Percentiles rank a stretch among this genome's conserved stretches.
These are phyloP conservation scores for Metarhizium anisopliae DNA, from an alignment of 2,329 filamentous ascomycete species.

Conservation along the genomic window DNA sequence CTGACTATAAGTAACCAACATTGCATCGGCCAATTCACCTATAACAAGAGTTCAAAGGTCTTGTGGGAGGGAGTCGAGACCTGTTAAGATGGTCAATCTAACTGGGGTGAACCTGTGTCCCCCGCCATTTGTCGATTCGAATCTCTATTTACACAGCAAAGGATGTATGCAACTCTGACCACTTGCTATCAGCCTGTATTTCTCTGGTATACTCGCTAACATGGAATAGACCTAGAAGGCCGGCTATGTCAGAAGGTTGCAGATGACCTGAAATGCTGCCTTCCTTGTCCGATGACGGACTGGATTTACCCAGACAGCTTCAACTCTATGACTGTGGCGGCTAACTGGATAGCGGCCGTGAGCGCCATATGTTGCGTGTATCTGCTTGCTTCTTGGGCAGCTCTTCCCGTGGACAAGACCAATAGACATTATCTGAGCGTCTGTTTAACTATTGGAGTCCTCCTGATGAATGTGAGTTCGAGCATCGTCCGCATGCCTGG, in stretches of 20 bases:
- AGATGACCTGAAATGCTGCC: slow-evolving; percentile 58
- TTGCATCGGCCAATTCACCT: neutral
- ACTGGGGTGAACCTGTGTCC: slow-evolving; percentile 47
- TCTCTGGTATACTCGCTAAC: slow-evolving; percentile 4
- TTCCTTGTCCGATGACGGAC: slow-evolving; percentile 81
- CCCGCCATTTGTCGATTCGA: slow-evolving; percentile 58
- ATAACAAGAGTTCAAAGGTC: neutral
- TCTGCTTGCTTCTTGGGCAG: slow-evolving; percentile 68
- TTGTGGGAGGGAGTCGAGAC: neutral
- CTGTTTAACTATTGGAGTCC: slow-evolving; percentile 66
- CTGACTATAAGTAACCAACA: neutral
- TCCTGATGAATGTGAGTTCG: slow-evolving; percentile 67
- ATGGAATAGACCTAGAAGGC: slow-evolving; percentile 44
- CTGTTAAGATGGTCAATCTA: slow-evolving; percentile 19
- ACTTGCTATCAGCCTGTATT: slow-evolving; percentile 1
- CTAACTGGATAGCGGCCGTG: slow-evolving; percentile 77
- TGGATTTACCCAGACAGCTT: slow-evolving; percentile 62
- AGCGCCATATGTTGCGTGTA: slow-evolving; percentile 65
- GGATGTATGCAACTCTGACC: slow-evolving; percentile 47
- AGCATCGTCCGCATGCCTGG: neutral
- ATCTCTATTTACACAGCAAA: slow-evolving; percentile 46
- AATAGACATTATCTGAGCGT: slow-evolving; percentile 89
- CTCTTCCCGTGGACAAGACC: slow-evolving; percentile 80
- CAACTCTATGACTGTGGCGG: slow-evolving; percentile 47
- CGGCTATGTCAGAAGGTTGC: slow-evolving; percentile 41